Conservation (phyloP, 2,329 filamentous ascomycete species). For the Lachnellula occidentalis region DNA sequence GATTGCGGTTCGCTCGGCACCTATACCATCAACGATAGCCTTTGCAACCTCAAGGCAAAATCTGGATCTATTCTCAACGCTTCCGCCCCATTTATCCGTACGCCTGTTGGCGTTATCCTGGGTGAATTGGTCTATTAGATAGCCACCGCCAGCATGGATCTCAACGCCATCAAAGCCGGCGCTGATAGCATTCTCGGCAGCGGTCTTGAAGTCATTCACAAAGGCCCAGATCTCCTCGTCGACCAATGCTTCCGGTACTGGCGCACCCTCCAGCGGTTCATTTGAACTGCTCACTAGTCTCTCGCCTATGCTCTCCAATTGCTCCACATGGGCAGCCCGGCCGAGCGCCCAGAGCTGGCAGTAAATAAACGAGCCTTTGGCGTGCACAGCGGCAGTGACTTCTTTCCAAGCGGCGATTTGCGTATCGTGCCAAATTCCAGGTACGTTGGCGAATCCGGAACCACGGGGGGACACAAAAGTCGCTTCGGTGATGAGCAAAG, state of each 20-base stretch:
- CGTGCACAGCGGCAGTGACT: constrained; percentile 57
- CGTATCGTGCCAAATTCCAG: constrained; percentile 50
- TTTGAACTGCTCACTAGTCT: constrained; percentile 12
- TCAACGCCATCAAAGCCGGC: constrained; percentile 28
- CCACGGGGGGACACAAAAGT: constrained; percentile 46
- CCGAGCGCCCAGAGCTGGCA: constrained; percentile 58
- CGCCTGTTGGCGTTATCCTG: constrained; percentile 22
- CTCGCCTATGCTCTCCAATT: constrained; percentile 14
- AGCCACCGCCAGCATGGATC: constrained; percentile 24
- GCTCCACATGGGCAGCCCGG: constrained; percentile 41
- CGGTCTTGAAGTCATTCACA: constrained; percentile 11
- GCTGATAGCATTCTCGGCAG: constrained; percentile 20
- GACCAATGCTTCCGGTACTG: constrained; percentile 13
- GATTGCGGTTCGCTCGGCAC: constrained; percentile 39
- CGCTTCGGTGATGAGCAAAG: constrained; percentile 51
- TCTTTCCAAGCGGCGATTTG: constrained; percentile 56
- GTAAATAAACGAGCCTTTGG: constrained; percentile 54
- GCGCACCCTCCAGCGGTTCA: constrained; percentile 2
- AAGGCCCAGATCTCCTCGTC: constrained; percentile 19
- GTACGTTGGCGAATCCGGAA: constrained; percentile 45
- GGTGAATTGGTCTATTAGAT: constrained; percentile 26
- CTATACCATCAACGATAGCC: constrained; percentile 46
- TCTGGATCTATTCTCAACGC: constrained; percentile 30
- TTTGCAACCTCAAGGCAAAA: constrained; percentile 45
- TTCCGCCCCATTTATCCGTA: constrained; percentile 23